Evolutionary conservation across 2,329 filamentous ascomycete genomes (phyloP).

Genomic region (Colletotrichum siamense): DNA sequence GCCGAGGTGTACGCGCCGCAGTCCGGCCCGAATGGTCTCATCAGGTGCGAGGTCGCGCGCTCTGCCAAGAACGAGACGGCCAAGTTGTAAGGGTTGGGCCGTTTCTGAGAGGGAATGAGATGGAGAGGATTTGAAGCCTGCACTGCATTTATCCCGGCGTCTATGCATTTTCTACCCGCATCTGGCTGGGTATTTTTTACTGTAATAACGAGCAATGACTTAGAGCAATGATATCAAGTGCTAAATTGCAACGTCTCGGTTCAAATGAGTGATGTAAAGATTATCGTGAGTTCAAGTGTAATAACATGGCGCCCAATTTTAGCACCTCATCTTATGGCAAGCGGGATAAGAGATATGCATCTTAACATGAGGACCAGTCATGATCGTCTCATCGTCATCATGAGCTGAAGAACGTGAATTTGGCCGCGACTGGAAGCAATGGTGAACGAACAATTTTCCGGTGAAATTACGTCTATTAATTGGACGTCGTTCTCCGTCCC

Average conservation of each 20-base stretch:
- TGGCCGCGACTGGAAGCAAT: accelerated
- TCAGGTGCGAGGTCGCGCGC: constrained; percentile 87
- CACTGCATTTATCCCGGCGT: constrained; percentile 14
- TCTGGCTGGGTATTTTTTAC: not conserved
- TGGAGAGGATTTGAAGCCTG: not conserved
- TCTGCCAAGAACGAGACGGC: constrained; percentile 27
- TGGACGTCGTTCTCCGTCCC: not conserved
- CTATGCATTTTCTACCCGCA: not conserved
- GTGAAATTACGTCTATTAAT: not conserved
- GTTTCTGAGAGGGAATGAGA: not conserved
- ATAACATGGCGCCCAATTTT: not conserved
- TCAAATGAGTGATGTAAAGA: not conserved
- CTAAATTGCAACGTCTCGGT: not conserved
- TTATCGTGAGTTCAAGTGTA: not conserved
- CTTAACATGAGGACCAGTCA: not conserved
- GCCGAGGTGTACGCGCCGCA: constrained; percentile 96
- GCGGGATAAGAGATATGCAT: not conserved
- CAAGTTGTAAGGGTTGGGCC: not conserved
- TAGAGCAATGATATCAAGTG: not conserved
- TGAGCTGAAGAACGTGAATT: not conserved
- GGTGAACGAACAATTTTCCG: accelerated
- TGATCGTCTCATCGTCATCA: not conserved
- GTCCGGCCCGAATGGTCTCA: constrained; percentile 90
- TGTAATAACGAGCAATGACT: constrained; percentile 19
- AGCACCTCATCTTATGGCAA: not conserved